Base-by-base conservation (phyloP, 1,284 basidiomycete species). In the Cryptococcus sp. region DNA sequence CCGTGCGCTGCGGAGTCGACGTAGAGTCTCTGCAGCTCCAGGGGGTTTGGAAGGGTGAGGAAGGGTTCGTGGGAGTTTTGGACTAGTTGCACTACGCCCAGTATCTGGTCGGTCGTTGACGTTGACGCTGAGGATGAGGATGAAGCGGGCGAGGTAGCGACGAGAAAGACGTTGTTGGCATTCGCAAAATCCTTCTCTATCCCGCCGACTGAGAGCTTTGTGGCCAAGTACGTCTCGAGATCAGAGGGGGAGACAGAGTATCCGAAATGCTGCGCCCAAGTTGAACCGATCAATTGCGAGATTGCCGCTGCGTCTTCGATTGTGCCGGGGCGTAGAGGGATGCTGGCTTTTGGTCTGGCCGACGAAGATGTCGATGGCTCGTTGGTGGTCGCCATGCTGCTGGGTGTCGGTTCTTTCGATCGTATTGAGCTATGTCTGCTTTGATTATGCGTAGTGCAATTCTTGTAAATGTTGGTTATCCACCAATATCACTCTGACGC, bases 1-100 rank as follows among this genome's bases (percentile, higher is more conserved):
- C 72, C 72, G 46, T 74, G 72, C n/a, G 63, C 44, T 13, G 40
- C 42, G 5, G 44, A 48, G 27, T 66, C 59, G 10, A 71, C 59
- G 52, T 71, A 71, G 13, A 71, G 50, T 27, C 67, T 41, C 13
- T 53, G 60, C n/a, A 70, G 51, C 44, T 67, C 65, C 38, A 67
- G 45, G 5, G 48, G 50, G 11, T 16, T n/a, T 53, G 54, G 6
- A 22, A 23, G n/a, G 35, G 39, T 41, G 50, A 42, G 50, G 20
- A 4, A 45, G 22, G n/a, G 8, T 45, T 45, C 42, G 16, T 7
- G 8, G n/a, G 42, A 19, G 42, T 22, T 22, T 11, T n/a, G 4
- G 42, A 45, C 42, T n/a, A 45, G 42, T 22, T 45, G 42, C n/a
- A 45, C 42, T 7, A 45, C 42, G 22, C 42, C 42, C 2, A 45